Conservation (phyloP, 1,139 yeast species). For the Hyphopichia pseudoburtonii region DNA sequence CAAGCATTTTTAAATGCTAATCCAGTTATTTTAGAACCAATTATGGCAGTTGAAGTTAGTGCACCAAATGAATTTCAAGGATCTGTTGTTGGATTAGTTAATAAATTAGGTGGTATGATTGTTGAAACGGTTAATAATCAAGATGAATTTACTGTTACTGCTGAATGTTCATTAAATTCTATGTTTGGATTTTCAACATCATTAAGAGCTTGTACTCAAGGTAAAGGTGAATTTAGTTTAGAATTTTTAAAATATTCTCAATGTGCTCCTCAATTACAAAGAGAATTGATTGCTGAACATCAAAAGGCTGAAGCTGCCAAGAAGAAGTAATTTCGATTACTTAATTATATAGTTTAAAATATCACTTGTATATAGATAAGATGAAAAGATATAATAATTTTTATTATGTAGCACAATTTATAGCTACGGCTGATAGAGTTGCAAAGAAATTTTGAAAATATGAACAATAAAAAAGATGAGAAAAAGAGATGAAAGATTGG, state of each 20-base stretch:
- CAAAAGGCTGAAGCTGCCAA: conserved; percentile 39
- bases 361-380: conserved; percentile 11
- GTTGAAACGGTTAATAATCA: conserved; percentile 91
- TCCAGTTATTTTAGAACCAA: conserved; percentile 93
- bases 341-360: conserved; percentile 10
- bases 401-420: too few species aligned
- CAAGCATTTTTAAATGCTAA: conserved; percentile 83
- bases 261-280: conserved; percentile 87
- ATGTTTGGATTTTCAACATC: conserved; percentile 97
- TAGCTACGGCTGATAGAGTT: too few species aligned
- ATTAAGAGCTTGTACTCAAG: conserved; percentile 95
- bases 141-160: conserved; percentile 90
- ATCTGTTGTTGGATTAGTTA: conserved; percentile 82
- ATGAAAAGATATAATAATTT: too few species aligned
- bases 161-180: conserved; percentile 92
- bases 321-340: conserved; percentile 8
- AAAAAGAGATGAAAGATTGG: conserved; percentile 11
- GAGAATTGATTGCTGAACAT: conserved; percentile 82
- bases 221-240: conserved; percentile 96
- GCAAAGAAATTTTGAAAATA: conserved; percentile 15
- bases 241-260: conserved; percentile 94
- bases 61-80: conserved; percentile 98
- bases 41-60: conserved; percentile 88
- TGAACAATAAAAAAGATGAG: conserved; percentile 31
- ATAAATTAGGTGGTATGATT: conserved; percentile 90